phyloP scores from a whole-genome alignment of 169 alveolate species.

The Cryptosporidium tyzzeri region DNA sequence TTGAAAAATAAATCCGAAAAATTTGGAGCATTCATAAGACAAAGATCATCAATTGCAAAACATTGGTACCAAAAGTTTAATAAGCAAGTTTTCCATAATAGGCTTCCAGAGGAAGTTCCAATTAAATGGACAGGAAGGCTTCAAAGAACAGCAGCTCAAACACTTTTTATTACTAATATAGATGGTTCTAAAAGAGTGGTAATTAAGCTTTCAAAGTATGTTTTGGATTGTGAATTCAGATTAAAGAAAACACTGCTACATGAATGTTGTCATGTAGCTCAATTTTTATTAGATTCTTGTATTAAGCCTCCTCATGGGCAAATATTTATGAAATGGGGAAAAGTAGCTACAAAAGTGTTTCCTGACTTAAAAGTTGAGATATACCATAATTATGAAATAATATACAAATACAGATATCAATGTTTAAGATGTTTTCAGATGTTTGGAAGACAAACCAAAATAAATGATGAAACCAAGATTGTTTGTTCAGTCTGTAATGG shows the following conservation, averaged over 20 bases:
- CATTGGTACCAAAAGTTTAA: conserved; percentile 57
- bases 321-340: conserved; percentile 73
- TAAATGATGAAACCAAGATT: conserved; percentile 24
- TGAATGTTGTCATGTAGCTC: conserved; percentile 76
- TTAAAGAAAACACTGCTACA: conserved; percentile 53
- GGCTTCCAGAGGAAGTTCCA: conserved; percentile 61
- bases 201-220: conserved; percentile 62
- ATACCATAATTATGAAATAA: conserved; percentile 63
- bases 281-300: conserved; percentile 56
- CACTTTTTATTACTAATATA: conserved; percentile 48
- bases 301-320: conserved; percentile 75
- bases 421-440: conserved; percentile 62
- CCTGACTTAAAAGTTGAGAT: conserved; percentile 71
- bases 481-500: conserved; percentile 62
- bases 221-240: conserved; percentile 68
- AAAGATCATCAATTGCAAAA: conserved; percentile 30
- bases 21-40: conserved; percentile 18
- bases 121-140: conserved; percentile 73
- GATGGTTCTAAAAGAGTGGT: conserved; percentile 35
- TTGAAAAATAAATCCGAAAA: background rate
- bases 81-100: conserved; percentile 32
- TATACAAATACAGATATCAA: conserved; percentile 67
- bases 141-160: conserved; percentile 74
- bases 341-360: conserved; percentile 51
- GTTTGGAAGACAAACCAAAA: conserved; percentile 73